Evolutionary conservation across 805 yeast genomes (phyloP), one percentile per base, ranked within the genome.

Genomic region (Candida ortonii): DNA sequence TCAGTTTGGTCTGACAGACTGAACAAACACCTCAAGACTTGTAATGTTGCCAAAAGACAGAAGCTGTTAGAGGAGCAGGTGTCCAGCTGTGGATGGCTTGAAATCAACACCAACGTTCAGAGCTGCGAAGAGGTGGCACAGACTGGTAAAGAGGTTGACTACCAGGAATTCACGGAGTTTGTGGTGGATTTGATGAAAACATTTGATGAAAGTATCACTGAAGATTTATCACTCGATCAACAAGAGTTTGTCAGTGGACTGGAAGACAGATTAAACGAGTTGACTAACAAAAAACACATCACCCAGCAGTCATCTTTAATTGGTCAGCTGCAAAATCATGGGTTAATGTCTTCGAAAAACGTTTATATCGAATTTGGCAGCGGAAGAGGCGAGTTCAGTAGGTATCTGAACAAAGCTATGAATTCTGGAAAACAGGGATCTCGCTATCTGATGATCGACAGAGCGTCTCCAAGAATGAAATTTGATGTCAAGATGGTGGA

Each of bases 321-420:
- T 11, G 87, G 84, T 2, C 83, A 83, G 42, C 56, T 88, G 49
- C 64, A 69, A 16, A 53, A 59, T 4, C 43, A 57, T 11, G 53
- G 53, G 0, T 51, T 80, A 6, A 59, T 81, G 23, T 55, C 58
- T 1, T 25, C 54, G 2, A 38, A 46, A 3, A 34, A 48, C 22
- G 60, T 67, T 32, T 75, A 76, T 52, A 54, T 83, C 18, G 97
- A 88, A 58, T 87, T 86, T 65, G 97, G 97, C 1, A 84, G 95
- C 56, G 97, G 97, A 0, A 73, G 89, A 43, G 95, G 85, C 2
- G 96, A 89, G 53, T 67, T 88, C 16, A 72, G 88, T 1, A 60
- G 95, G 38, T 83, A 77, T 48, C 62, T 84, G 9, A 68, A 59
- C 53, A 33, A 62, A 52, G 46, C 65, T 3, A 27, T 61, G 22